phyloP scores from a whole-genome alignment of 148 eudicot genomes.

The Amaranthus hypochondriacus region DNA sequence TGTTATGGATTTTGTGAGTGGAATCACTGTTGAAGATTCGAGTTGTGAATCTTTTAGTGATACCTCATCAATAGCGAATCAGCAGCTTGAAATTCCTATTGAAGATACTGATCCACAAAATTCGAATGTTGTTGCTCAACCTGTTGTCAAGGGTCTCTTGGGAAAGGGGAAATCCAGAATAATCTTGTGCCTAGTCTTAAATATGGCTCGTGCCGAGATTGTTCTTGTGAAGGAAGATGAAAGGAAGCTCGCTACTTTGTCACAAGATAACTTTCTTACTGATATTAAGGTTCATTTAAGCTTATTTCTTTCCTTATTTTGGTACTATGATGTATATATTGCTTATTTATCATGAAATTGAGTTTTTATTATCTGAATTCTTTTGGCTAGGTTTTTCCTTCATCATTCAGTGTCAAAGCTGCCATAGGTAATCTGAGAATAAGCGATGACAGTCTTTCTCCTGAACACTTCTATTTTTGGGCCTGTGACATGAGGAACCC shows the following conservation, averaged over 20 bases:
- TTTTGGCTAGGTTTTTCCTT: constrained; percentile 73
- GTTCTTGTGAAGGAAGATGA: constrained; percentile 84
- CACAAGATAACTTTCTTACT: constrained; percentile 84
- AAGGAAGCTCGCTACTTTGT: constrained; percentile 73
- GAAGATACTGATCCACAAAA: constrained; percentile 40
- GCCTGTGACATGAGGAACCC: constrained; percentile 97
- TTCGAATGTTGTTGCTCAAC: constrained; percentile 44
- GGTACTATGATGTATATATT: not conserved
- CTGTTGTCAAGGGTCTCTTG: constrained; percentile 66
- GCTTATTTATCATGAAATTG: not conserved
- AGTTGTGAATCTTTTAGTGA: constrained; percentile 49
- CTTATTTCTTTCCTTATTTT: constrained; percentile 9
- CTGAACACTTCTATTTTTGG: constrained; percentile 76
- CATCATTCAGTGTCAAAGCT: constrained; percentile 93
- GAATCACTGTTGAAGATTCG: constrained; percentile 59
- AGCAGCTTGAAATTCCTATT: constrained; percentile 39
- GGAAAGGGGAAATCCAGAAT: constrained; percentile 91
- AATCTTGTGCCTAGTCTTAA: constrained; percentile 56
- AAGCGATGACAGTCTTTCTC: constrained; percentile 83
- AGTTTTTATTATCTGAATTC: not conserved
- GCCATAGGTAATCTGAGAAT: constrained; percentile 90
- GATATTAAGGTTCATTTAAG: constrained; percentile 61
- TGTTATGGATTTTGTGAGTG: constrained; percentile 69
- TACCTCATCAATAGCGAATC: constrained; percentile 42
- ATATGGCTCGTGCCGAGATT: constrained; percentile 87